These are phyloP conservation scores for Coniosporium tulheliwenetii DNA, from an alignment of 2,329 filamentous ascomycete species.

Conservation along the genomic window DNA sequence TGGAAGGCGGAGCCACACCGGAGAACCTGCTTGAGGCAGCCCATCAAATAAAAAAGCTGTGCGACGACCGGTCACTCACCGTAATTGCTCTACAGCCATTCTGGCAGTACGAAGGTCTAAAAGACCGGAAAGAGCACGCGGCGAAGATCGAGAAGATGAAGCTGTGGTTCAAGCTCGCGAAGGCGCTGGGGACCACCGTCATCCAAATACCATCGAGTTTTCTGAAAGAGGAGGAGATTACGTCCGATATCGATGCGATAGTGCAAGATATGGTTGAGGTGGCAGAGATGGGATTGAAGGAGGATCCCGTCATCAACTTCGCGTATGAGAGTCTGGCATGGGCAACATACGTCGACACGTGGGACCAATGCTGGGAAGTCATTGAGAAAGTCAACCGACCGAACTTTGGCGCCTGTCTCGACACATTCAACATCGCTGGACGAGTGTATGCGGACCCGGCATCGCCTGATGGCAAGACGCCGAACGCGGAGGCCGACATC, in stretches of 20 bases:
- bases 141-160: slow-evolving; percentile 45
- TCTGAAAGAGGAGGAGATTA: slow-evolving; percentile 36
- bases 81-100: slow-evolving; percentile 64
- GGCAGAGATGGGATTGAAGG: slow-evolving; percentile 48
- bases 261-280: slow-evolving; percentile 46
- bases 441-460: slow-evolving; percentile 56
- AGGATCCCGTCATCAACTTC: slow-evolving; percentile 45
- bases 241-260: slow-evolving; percentile 38
- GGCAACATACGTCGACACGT: slow-evolving; percentile 54
- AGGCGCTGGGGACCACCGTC: slow-evolving; percentile 49
- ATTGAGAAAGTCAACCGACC: slow-evolving; percentile 46
- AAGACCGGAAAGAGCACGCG: slow-evolving; percentile 43
- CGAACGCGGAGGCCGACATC: slow-evolving; percentile 40
- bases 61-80: slow-evolving; percentile 35
- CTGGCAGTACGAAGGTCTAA: slow-evolving; percentile 59
- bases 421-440: slow-evolving; percentile 65
- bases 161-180: slow-evolving; percentile 54
- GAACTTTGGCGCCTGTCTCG: slow-evolving; percentile 65
- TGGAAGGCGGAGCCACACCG: slow-evolving; percentile 23
- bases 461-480: slow-evolving; percentile 31
- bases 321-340: slow-evolving; percentile 62
- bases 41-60: slow-evolving; percentile 39
- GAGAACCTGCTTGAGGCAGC: slow-evolving; percentile 35
- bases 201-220: slow-evolving; percentile 64
- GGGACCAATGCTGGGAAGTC: slow-evolving; percentile 58